Conservation (phyloP, 192 early-diverging fungal species). For the Coemansia asiatica region DNA sequence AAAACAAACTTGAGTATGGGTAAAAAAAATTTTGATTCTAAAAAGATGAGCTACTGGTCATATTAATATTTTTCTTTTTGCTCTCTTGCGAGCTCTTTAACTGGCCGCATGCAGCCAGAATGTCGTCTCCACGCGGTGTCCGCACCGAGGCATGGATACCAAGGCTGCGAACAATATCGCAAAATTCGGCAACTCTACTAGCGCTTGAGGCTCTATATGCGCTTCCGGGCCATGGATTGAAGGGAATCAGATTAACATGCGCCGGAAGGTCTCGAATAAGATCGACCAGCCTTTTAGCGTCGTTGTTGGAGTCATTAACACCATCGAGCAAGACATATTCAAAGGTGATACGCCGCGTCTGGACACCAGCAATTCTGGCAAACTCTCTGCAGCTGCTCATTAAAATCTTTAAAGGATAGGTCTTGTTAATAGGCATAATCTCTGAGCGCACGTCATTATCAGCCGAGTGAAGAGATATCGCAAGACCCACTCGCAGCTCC, state of each 20-base stretch:
- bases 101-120: constrained; percentile 81
- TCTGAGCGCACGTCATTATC: constrained; percentile 71
- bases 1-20: background rate
- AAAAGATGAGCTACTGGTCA: too few relatives aligned
- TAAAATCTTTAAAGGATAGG: constrained; percentile 71
- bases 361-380: constrained; percentile 53
- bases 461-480: constrained; percentile 83
- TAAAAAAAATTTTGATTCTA: background rate
- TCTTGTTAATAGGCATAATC: constrained; percentile 85
- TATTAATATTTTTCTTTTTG: constrained; percentile 1
- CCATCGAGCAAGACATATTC: constrained; percentile 88
- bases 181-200: constrained; percentile 61
- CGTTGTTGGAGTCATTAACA: constrained; percentile 74
- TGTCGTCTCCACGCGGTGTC: constrained; percentile 69
- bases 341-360: constrained; percentile 77
- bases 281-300: constrained; percentile 67
- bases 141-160: constrained; percentile 64
- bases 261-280: constrained; percentile 66
- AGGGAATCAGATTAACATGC: constrained; percentile 81
- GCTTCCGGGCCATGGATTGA: constrained; percentile 86
- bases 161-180: constrained; percentile 46
- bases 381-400: constrained; percentile 71
- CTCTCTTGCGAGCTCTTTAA: constrained; percentile 47
- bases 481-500: constrained; percentile 70
- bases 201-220: constrained; percentile 60